Percentiles rank a stretch among this genome's conserved stretches.
These are phyloP conservation scores for Rauvolfia tetraphylla DNA, from an alignment of 257 asterid genomes.

Conservation along the genomic window DNA sequence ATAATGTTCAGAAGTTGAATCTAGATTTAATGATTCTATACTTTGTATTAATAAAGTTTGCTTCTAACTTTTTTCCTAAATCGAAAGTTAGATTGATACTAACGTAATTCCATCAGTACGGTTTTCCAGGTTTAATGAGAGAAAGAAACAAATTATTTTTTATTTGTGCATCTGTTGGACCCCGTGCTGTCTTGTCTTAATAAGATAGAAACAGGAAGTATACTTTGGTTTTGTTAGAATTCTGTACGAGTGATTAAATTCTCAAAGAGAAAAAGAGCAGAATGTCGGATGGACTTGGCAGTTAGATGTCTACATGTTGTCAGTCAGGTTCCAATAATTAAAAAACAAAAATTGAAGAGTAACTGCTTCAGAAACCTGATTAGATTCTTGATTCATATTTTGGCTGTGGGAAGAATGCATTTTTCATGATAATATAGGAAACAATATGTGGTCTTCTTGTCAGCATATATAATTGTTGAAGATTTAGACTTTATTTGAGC, in stretches of 20 bases:
- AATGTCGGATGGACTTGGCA: background rate
- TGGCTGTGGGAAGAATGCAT: background rate
- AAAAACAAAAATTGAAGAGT: background rate
- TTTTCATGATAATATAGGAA: background rate
- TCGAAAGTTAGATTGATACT: background rate
- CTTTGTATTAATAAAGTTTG: background rate
- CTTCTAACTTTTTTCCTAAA: background rate
- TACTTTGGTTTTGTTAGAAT: background rate
- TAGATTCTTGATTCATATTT: background rate
- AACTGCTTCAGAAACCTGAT: background rate
- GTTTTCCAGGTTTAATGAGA: background rate
- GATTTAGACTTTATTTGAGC: background rate
- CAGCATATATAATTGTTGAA: background rate
- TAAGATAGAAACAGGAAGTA: background rate
- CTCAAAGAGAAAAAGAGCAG: background rate
- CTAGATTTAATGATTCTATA: background rate
- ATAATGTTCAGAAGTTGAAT: constrained; percentile 9
- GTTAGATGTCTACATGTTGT: background rate
- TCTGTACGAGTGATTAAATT: background rate
- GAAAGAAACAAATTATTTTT: background rate
- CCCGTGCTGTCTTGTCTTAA: background rate
- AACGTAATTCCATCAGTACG: background rate
- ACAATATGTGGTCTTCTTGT: background rate
- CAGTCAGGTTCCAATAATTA: background rate
- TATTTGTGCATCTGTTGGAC: background rate